Conservation (phyloP, 208 protist genomes). For the Zelonia costaricensis region DNA sequence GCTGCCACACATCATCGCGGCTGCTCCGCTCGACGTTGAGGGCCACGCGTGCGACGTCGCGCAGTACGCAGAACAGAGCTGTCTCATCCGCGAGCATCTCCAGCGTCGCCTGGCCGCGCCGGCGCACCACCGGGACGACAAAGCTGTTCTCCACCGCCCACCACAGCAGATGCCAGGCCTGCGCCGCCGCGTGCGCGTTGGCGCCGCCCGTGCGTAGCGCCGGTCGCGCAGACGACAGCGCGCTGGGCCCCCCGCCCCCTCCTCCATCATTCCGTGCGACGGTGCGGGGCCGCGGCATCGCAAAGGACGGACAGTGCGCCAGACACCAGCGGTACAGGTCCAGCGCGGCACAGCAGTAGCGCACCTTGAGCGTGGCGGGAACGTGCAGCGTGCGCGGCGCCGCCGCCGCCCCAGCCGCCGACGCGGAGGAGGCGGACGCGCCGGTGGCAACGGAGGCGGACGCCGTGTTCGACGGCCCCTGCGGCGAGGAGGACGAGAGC, state of each 20-base stretch:
- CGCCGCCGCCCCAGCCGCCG: neutral
- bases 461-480: neutral
- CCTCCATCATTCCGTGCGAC: no score
- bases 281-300: no score
- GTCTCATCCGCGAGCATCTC: conserved; percentile 36
- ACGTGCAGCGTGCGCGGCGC: conserved; percentile 10
- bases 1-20: conserved; percentile 16
- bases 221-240: neutral
- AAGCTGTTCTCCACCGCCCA: conserved; percentile 33
- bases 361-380: conserved; percentile 24
- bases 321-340: conserved; percentile 13
- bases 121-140: conserved; percentile 25
- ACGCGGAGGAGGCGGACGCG: neutral
- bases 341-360: conserved; percentile 21
- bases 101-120: conserved; percentile 15
- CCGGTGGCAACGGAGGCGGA: no score
- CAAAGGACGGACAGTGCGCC: neutral
- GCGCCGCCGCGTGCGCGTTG: conserved; percentile 1
- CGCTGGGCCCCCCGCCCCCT: no score
- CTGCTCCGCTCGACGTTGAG: conserved; percentile 27
- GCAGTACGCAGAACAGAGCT: conserved; percentile 32
- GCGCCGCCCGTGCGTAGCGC: no score
- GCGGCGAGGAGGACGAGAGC: conserved; percentile 1
- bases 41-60: conserved; percentile 15
- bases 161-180: conserved; percentile 32